phyloP scores from a whole-genome alignment of 345 rosid species.

The Brassica juncea region DNA sequence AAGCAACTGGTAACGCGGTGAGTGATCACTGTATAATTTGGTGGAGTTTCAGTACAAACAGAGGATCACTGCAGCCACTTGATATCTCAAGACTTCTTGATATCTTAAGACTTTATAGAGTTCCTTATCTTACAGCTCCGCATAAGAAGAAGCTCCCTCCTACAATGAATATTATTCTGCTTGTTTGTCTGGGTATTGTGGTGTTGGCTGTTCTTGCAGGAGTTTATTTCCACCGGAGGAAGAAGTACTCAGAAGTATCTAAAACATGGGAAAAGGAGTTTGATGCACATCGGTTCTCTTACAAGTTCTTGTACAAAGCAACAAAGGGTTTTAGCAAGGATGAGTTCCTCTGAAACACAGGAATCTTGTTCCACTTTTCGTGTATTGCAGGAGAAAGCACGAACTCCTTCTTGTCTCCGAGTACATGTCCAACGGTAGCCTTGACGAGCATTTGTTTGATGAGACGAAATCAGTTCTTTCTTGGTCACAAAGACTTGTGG shows the following conservation, averaged over 20 bases:
- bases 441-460: not conserved
- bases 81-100: not conserved
- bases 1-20: not conserved
- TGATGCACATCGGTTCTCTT: not conserved
- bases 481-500: not conserved
- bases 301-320: not conserved
- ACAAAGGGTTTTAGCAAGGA: not conserved
- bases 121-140: not conserved
- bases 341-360: constrained; percentile 1
- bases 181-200: not conserved
- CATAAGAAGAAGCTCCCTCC: not conserved
- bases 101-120: not conserved
- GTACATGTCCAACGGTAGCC: not conserved
- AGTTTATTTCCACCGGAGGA: not conserved
- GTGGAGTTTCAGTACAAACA: not conserved
- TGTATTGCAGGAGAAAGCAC: not conserved
- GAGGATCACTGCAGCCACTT: not conserved
- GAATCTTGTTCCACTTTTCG: constrained; percentile 1
- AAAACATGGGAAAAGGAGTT: not conserved
- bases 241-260: not conserved
- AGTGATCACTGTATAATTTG: not conserved
- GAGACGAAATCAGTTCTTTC: not conserved
- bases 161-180: not conserved
- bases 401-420: not conserved
- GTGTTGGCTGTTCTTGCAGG: not conserved